Percentiles rank a stretch among this genome's conserved stretches.
Evolutionary conservation across 257 asterid genomes (phyloP).

Genomic region (Buddleja alternifolia): DNA sequence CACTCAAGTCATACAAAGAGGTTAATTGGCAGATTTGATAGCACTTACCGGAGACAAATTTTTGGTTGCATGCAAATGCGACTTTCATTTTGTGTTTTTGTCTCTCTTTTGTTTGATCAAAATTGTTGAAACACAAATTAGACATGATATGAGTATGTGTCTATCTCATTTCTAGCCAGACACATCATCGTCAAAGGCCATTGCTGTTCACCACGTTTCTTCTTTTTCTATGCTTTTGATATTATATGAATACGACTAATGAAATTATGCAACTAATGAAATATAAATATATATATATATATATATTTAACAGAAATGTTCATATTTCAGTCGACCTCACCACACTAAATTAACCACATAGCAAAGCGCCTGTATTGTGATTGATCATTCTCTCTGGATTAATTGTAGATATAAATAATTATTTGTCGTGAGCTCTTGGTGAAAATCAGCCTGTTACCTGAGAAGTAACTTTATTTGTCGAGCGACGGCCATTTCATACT

Average conservation of each 20-base stretch:
- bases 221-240: background rate
- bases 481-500: too few species aligned
- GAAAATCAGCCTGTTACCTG: too few species aligned
- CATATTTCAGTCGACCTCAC: too few species aligned
- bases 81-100: conserved; percentile 31
- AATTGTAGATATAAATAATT: too few species aligned
- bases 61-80: conserved; percentile 31
- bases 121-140: conserved; percentile 26
- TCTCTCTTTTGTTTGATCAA: conserved; percentile 24
- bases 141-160: background rate
- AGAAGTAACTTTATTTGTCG: too few species aligned
- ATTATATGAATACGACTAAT: background rate
- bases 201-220: conserved; percentile 29
- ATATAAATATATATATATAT: background rate
- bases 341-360: too few species aligned
- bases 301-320: too few species aligned
- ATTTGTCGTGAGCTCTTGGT: too few species aligned
- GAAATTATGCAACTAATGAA: background rate
- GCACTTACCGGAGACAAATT: conserved; percentile 30
- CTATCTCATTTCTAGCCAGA: conserved; percentile 22
- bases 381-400: too few species aligned
- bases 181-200: conserved; percentile 21
- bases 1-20: conserved; percentile 29
- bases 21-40: conserved; percentile 14
- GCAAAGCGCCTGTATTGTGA: too few species aligned